Evolutionary conservation across 345 rosid species (phyloP), one percentile per base, ranked within the genome.

Genomic region (Psidium guajava): DNA sequence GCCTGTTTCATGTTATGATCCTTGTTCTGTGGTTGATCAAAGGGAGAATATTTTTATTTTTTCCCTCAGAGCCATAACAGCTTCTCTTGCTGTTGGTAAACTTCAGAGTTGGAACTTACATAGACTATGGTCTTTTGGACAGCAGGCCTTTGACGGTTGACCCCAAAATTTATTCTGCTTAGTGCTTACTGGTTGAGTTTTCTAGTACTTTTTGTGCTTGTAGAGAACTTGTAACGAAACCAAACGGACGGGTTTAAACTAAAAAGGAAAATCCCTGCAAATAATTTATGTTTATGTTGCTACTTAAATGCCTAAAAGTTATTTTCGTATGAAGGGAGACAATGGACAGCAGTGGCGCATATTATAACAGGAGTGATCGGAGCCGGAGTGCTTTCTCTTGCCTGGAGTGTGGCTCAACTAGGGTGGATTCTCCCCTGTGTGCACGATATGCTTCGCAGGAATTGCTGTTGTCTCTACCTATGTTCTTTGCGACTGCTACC

Each of bases 361-460:
- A 88, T 93, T 47, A 94, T 95, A 85, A 91, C 98, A 11, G 96
- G 94, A 82, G 96, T 95, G 86, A 92, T 94, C 42, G 98, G 98
- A 61, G 93, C 98, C 3, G 98, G 98, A 84, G 96, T 95, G 27
- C 86, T 94, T 57, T 95, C 98, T 0, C 91, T 95, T 12, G 94
- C 96, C 16, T 95, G 98, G 98, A 89, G 95, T 84, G 87, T 87
- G 42, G 93, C 96, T 7, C 92, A 93, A 84, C 91, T 94, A 1
- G 98, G 98, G 4, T 95, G 98, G 98, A 86, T 94, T 64, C 96
- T 91, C 16, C 58, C 98, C 98, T 16, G 24, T 87, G 15, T 80
- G 86, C 82, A 82, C 93, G 69, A 1, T 93, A 50, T 84, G 54
- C 81, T 94, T 95, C 56, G 93, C 98, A 2, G 91, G 86, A 5